phyloP scores from a whole-genome alignment of 2,329 filamentous ascomycete genomes.

The Magnaporthiopsis poae region DNA sequence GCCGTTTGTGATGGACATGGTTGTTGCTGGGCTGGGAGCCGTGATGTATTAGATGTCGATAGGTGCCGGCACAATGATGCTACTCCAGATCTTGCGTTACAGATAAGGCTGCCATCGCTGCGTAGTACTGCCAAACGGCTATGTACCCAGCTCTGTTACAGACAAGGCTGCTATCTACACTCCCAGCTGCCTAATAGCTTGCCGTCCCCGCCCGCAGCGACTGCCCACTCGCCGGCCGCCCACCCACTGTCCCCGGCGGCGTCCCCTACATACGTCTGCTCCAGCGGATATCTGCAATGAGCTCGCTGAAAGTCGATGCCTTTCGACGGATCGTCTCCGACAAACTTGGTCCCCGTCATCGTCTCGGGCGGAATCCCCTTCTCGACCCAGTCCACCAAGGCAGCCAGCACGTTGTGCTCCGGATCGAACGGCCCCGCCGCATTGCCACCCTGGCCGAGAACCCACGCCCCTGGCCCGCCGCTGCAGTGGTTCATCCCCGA shows the following conservation, averaged over 20 bases:
- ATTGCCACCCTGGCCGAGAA: conserved; percentile 18
- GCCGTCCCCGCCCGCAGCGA: no score
- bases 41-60: no score
- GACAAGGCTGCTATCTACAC: no score
- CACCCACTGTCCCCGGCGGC: no score
- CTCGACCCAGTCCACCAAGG: conserved; percentile 38
- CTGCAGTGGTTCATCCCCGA: conserved; percentile 42
- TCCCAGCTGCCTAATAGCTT: no score
- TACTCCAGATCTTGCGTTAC: no score
- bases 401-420: conserved; percentile 32
- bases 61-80: no score
- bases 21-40: conserved; percentile 1
- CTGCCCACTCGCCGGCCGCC: no score
- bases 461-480: conserved; percentile 31
- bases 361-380: conserved; percentile 30
- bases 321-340: conserved; percentile 4
- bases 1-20: conserved; percentile 12
- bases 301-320: conserved; percentile 11
- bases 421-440: conserved; percentile 21
- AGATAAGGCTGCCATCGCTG: no score
- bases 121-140: no score
- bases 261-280: conserved; percentile 8
- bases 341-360: conserved; percentile 12
- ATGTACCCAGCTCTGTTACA: no score
- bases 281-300: conserved; percentile 10